Conservation (phyloP, 805 yeast species). For the Huiozyma naganishii region DNA sequence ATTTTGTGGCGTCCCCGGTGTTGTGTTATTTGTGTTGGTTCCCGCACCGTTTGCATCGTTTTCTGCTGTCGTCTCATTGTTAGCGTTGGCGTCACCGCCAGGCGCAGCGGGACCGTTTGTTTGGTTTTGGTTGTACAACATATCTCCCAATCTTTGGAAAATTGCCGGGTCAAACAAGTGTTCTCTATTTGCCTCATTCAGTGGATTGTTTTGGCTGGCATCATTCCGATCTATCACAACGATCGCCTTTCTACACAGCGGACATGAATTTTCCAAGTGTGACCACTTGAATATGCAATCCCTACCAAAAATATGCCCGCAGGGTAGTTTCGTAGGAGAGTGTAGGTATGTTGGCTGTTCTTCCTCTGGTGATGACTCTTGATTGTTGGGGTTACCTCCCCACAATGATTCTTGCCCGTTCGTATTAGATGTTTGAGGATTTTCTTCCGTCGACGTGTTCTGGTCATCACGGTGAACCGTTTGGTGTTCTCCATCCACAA, state of each 20-base stretch:
- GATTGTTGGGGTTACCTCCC: not conserved
- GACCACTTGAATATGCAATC: constrained; percentile 84
- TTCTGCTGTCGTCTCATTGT: not conserved
- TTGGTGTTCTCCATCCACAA: too few relatives aligned
- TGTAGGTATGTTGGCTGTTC: constrained; percentile 35
- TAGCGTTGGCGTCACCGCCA: not conserved
- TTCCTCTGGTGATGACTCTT: not conserved
- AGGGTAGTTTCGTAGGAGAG: constrained; percentile 63
- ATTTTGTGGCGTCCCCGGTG: too few relatives aligned
- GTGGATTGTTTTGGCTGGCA: not conserved
- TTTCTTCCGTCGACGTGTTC: too few relatives aligned
- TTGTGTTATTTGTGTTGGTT: not conserved
- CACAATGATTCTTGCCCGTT: not conserved
- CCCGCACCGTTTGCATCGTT: not conserved
- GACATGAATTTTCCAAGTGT: constrained; percentile 63
- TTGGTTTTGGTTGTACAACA: constrained; percentile 1
- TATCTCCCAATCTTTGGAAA: constrained; percentile 2
- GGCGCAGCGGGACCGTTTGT: constrained; percentile 1
- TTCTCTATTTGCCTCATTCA: not conserved
- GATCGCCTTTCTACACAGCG: constrained; percentile 64
- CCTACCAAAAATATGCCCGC: constrained; percentile 80
- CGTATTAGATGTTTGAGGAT: not conserved
- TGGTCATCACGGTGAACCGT: too few relatives aligned
- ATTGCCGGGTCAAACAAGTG: not conserved
- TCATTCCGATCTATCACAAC: constrained; percentile 16